A percentile compares a stretch with the other conserved stretches of the same genome.
phyloP scores from a whole-genome alignment of 371 early-diverging fungal genomes.

The Fennellomyces sp. region DNA sequence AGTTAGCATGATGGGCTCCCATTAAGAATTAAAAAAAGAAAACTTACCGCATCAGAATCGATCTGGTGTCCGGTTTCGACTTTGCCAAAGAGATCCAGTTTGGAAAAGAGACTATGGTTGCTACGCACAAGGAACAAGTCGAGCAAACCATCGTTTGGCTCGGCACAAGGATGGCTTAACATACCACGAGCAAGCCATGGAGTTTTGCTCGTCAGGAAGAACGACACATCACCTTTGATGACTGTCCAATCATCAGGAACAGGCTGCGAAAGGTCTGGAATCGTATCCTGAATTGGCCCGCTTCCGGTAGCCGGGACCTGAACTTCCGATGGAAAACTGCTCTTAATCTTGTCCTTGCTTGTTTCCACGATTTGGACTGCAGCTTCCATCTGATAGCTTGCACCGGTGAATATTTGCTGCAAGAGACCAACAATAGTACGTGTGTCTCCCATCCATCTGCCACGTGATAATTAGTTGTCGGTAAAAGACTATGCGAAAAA shows the following conservation, averaged over 20 bases:
- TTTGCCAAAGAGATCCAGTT: conserved; percentile 45
- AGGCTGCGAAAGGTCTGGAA: conserved; percentile 40
- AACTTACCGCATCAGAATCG: conserved; percentile 37
- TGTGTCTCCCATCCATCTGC: conserved; percentile 64
- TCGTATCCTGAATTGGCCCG: conserved; percentile 24
- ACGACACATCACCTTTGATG: conserved; percentile 45
- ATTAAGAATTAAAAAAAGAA: background rate
- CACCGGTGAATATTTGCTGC: conserved; percentile 48
- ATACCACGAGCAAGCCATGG: conserved; percentile 59
- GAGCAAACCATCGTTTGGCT: conserved; percentile 61
- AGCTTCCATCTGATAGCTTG: conserved; percentile 47
- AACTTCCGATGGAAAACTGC: conserved; percentile 12
- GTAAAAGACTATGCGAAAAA: background rate
- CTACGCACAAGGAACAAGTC: conserved; percentile 58
- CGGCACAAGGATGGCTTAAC: conserved; percentile 58
- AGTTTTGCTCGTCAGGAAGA: conserved; percentile 57
- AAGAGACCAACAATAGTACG: conserved; percentile 54
- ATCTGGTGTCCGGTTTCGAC: conserved; percentile 61
- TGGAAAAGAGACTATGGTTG: conserved; percentile 22
- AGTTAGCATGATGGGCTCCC: no score
- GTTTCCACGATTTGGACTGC: conserved; percentile 53
- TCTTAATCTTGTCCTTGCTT: conserved; percentile 44
- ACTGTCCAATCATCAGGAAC: conserved; percentile 55
- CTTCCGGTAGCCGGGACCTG: background rate
- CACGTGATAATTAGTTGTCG: background rate